These are phyloP conservation scores for Neoarthrinium moseri DNA, from an alignment of 2,329 filamentous ascomycete genomes.

Conservation along the genomic window DNA sequence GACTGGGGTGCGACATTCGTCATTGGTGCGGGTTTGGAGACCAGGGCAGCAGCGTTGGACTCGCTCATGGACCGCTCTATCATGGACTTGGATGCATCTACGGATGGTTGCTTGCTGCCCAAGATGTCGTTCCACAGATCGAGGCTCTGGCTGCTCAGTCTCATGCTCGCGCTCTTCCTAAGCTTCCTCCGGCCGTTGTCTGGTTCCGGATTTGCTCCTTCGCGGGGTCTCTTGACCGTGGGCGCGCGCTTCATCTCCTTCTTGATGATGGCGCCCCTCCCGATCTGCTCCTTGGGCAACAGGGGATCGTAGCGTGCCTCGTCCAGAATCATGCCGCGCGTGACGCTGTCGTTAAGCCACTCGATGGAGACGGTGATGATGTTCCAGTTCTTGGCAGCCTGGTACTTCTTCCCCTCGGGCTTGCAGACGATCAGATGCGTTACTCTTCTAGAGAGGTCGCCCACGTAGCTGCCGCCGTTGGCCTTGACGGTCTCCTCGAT, in stretches of 20 bases:
- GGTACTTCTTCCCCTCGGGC: conserved; percentile 86
- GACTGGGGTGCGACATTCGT: conserved; percentile 6
- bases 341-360: conserved; percentile 82
- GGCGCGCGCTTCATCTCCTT: conserved; percentile 43
- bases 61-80: conserved; percentile 4
- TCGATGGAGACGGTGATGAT: conserved; percentile 76
- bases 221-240: conserved; percentile 60
- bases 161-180: conserved; percentile 82
- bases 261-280: conserved; percentile 72
- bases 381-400: conserved; percentile 79
- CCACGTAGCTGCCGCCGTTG: conserved; percentile 81
- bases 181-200: conserved; percentile 74
- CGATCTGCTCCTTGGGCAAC: conserved; percentile 68
- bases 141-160: conserved; percentile 75
- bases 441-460: conserved; percentile 80
- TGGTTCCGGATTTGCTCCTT: conserved; percentile 38
- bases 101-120: conserved; percentile 38
- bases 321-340: conserved; percentile 86
- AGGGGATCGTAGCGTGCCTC: conserved; percentile 81
- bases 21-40: background rate
- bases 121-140: conserved; percentile 91
- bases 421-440: conserved; percentile 83
- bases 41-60: background rate
- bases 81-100: conserved; percentile 22
- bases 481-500: conserved; percentile 66